A percentile compares a stretch with the other conserved stretches of the same genome.
Evolutionary conservation across 2,329 filamentous ascomycete genomes (phyloP).

Genomic region (Colletotrichum spaethianum): DNA sequence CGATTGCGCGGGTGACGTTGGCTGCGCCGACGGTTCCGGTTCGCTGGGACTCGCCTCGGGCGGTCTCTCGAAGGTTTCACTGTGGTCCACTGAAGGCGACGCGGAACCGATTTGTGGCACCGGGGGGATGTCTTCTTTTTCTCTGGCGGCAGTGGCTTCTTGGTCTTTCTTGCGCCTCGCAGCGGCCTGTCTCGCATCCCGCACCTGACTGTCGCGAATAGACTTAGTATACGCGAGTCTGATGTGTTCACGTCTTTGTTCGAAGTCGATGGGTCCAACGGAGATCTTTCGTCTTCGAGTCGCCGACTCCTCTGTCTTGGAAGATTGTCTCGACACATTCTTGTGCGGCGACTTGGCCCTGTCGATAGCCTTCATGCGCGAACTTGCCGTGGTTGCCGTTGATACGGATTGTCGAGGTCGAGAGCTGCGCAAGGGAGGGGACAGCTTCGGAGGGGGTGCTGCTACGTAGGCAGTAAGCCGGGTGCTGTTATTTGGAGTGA

Average conservation of each 20-base stretch:
- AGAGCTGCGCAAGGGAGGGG: constrained; percentile 85
- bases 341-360: constrained; percentile 63
- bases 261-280: constrained; percentile 86
- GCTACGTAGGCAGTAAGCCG: constrained; percentile 83
- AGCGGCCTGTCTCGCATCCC: constrained; percentile 67
- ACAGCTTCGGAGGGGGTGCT: constrained; percentile 78
- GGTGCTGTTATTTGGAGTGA: constrained; percentile 66
- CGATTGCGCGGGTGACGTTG: constrained; percentile 19
- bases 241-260: constrained; percentile 84
- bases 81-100: constrained; percentile 6
- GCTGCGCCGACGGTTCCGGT: constrained; percentile 21
- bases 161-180: constrained; percentile 68
- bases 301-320: constrained; percentile 55
- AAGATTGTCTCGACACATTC: constrained; percentile 47
- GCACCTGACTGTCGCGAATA: constrained; percentile 80
- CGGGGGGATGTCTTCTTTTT: constrained; percentile 39
- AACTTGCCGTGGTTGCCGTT: constrained; percentile 78
- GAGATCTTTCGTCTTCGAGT: constrained; percentile 67
- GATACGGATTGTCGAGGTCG: constrained; percentile 86
- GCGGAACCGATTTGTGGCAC: constrained; percentile 19
- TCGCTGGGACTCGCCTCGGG: neutral
- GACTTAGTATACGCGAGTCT: constrained; percentile 88
- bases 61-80: constrained; percentile 18
- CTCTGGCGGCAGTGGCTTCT: constrained; percentile 62
- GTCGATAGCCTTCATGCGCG: constrained; percentile 76